Base-by-base conservation (phyloP, 164 flowering plant genomes). In the Saururus chinensis region DNA sequence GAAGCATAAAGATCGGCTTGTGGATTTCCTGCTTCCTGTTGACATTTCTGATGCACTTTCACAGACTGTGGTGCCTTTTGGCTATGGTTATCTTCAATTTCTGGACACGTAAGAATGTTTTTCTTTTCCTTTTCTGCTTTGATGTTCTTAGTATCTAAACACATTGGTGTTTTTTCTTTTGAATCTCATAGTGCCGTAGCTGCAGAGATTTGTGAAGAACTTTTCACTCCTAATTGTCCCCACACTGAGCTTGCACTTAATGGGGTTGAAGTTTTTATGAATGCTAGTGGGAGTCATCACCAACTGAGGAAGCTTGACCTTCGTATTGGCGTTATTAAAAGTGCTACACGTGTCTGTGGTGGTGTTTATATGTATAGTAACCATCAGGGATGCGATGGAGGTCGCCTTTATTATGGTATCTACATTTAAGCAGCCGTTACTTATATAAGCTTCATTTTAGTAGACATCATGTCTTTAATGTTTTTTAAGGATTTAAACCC, bases 241-340 rank as follows among this genome's bases (percentile, higher is more conserved):
- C 98, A 88, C 67, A 73, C 84, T 40, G 95, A 88, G 72, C 95
- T 93, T 76, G 89, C 97, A 22, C 64, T 93, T 71, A 90, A 84
- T 72, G 96, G 97, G 45, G 97, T 93, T 68, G 96, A 93, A 80
- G 89, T 93, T 35, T 88, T 93, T 60, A 68, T 93, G 86, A 93
- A 93, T 80, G 96, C 97, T 49, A 93, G 97, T 77, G 97, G 98
- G 71, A 93, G 98, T 71, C 96, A 89, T 70, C 98, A 89, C 71
- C 98, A 89, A 66, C 77, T 93, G 53, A 79, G 98, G 64, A 89
- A 93, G 80, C 92, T 89, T 69, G 95, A 89, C 71, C 56, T 86
- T 64, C 98, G 98, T 57, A 73, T 89, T 53, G 84, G 78, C 65
- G 76, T 89, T 62, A 82, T 93, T 70, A 81, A 80, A 68, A 84